Conservation (phyloP, 768 basidiomycete genomes). For the Suillus bovinus region DNA sequence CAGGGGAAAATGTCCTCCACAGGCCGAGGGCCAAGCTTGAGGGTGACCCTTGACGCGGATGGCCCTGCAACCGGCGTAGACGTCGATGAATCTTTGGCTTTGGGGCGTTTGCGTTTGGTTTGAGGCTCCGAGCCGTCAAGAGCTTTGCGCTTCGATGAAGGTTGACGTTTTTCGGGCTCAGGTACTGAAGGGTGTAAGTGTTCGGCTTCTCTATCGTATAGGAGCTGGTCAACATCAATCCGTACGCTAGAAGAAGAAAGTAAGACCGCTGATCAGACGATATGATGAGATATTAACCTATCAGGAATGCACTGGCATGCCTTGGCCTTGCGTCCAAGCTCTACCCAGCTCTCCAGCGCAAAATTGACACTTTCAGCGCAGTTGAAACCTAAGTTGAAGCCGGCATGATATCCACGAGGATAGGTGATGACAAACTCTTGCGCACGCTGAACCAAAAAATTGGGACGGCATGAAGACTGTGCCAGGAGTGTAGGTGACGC, state of each 20-base stretch:
- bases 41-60: slow-evolving; percentile 53
- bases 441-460: slow-evolving; percentile 85
- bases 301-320: slow-evolving; percentile 72
- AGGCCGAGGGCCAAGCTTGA: slow-evolving; percentile 68
- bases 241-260: slow-evolving; percentile 60
- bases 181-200: slow-evolving; percentile 12
- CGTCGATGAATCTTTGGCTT: slow-evolving; percentile 5
- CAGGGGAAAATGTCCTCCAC: slow-evolving; percentile 63
- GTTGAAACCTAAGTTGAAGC: slow-evolving; percentile 95
- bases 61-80: slow-evolving; percentile 17
- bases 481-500: slow-evolving; percentile 85
- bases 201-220: slow-evolving; percentile 65
- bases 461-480: slow-evolving; percentile 78
- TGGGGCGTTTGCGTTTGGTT: slow-evolving; percentile 29
- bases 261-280: slow-evolving; percentile 12
- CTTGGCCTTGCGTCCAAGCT: slow-evolving; percentile 79
- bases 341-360: slow-evolving; percentile 92
- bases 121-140: slow-evolving; percentile 27
- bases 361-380: slow-evolving; percentile 98
- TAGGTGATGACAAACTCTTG: slow-evolving; percentile 98
- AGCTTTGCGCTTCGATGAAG: slow-evolving; percentile 42
- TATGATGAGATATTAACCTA: slow-evolving; percentile 48
- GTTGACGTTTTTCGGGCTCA: slow-evolving; percentile 6
- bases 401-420: slow-evolving; percentile 94
- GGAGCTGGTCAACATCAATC: slow-evolving; percentile 88